Base-by-base conservation (phyloP, 2,329 filamentous ascomycete genomes). In the Calonectria henricotiae region DNA sequence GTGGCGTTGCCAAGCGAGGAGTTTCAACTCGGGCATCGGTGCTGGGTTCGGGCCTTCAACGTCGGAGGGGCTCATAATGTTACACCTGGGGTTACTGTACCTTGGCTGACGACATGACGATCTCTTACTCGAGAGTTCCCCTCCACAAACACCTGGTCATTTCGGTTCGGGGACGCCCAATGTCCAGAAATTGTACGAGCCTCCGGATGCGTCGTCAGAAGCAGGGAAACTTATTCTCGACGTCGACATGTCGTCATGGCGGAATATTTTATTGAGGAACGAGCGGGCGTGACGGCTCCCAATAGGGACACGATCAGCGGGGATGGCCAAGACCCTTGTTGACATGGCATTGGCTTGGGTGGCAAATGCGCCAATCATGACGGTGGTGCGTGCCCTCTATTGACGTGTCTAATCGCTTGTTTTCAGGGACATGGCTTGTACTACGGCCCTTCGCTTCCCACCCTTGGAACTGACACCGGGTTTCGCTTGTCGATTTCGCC, bases 211-310 rank as follows among this genome's bases (percentile, higher is more conserved):
- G 43, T 65, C 68, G 60, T 63, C 35, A 67, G 62, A 49, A 60
- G 64, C 67, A 73, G 32, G 62, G 30, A 73, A 67, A 64, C 46
- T 60, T 32, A 68, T 47, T 55, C n/a, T 63, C 62, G 37, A 68
- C 72, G 73, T 75, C 72, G 73, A 66, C 44, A 75, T 77, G 67
- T 71, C 75, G 75, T 77, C 75, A 77, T 76, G 69, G 58, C 27
- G 67, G 54, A 30, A 63, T 67, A 66, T 69, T 67, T 55, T 49
- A 72, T 62, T 65, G 65, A 58, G 65, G 60, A 60, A 71, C 25
- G 71, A 74, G 74, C 66, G 65, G 71, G 66, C 70, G 68, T 71
- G 65, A 62, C 32, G 30, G 62, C 25, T 25, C 70, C 47, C 35
- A 58, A 76, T 76, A 69, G 63, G 71, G 76, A 25, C 35, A 72